Evolutionary conservation across 148 eudicot genomes (phyloP), one percentile per base, ranked within the genome.

Genomic region (Persicaria tinctoria): DNA sequence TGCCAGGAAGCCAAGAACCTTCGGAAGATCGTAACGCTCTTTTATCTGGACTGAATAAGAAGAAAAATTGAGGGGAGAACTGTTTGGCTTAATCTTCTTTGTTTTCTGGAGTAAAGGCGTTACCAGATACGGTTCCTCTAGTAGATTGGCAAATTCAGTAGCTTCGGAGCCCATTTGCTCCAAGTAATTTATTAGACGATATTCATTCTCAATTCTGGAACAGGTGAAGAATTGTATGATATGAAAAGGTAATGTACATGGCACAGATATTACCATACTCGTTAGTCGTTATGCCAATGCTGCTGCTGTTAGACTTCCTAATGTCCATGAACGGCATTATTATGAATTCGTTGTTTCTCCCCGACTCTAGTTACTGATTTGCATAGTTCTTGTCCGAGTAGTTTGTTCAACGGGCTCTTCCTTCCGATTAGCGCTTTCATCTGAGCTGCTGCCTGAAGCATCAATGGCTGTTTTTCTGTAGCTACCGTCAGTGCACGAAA

Each of bases 1-100:
- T 95, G 97, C 79, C 97, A 92, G 84, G 99, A 95, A 83, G 99
- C 99, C 0, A 95, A 92, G 84, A 90, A 92, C 76, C 89, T 95
- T 41, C 81, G 99, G 70, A 95, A 92, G 91, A 95, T 95, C 10
- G 97, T 95, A 44, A 92, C 99, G 16, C 97, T 95, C 53, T 95
- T 95, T 77, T 95, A 95, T 79, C 78, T 95, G 69, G 99, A 95
- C 72, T 93, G 79, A 89, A 66, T 44, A 60, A 16, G 53, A 50
- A 50, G 53, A 50, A 50, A 12, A 50, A 66, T 66, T 13, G 5
- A 16, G 44, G 16, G 70, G 8, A 3, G 3, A 72, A 27, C 16
- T 18, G 74, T 50, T 45, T 73, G 68, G 41, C 66, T 81, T 73
- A 74, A 79, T 76, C 68, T 79, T 76, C 68, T 79, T 45, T 75